Evolutionary conservation across 2,329 filamentous ascomycete genomes (phyloP).

Genomic region (Magnaporthiopsis rhizophila): DNA sequence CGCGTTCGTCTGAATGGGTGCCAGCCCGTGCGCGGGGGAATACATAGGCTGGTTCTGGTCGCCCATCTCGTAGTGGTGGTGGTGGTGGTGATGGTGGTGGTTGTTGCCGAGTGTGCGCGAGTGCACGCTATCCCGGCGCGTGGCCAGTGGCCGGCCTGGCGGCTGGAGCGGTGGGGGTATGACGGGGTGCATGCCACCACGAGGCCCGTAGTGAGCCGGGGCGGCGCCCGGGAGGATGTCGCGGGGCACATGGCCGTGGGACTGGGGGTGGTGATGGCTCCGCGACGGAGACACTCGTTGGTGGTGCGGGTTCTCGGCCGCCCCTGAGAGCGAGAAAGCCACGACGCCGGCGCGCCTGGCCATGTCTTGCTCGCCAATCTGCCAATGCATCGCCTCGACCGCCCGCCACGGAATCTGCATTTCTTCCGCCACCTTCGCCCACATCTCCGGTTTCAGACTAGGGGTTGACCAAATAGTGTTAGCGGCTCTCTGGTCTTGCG

Average conservation of each 20-base stretch:
- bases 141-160: conserved; percentile 15
- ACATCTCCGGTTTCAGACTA: conserved; percentile 97
- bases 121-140: conserved; percentile 33
- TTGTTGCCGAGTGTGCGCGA: conserved; percentile 21
- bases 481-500: background rate
- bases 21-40: conserved; percentile 35
- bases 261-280: conserved; percentile 36
- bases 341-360: conserved; percentile 82
- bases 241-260: conserved; percentile 36
- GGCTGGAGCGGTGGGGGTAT: conserved; percentile 10
- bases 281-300: conserved; percentile 27
- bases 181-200: conserved; percentile 12
- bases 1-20: conserved; percentile 39
- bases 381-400: conserved; percentile 97
- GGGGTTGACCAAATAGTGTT: background rate
- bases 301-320: conserved; percentile 20
- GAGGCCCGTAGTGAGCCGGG: conserved; percentile 36
- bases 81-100: too few species aligned
- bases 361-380: conserved; percentile 90
- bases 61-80: conserved; percentile 19
- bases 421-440: conserved; percentile 90
- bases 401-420: conserved; percentile 94
- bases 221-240: conserved; percentile 29
- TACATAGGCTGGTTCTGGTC: conserved; percentile 10
- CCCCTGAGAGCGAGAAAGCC: conserved; percentile 60